These are phyloP conservation scores for Lunasporangiospora selenospora DNA, from an alignment of 192 early-diverging fungal species.

Conservation along the genomic window DNA sequence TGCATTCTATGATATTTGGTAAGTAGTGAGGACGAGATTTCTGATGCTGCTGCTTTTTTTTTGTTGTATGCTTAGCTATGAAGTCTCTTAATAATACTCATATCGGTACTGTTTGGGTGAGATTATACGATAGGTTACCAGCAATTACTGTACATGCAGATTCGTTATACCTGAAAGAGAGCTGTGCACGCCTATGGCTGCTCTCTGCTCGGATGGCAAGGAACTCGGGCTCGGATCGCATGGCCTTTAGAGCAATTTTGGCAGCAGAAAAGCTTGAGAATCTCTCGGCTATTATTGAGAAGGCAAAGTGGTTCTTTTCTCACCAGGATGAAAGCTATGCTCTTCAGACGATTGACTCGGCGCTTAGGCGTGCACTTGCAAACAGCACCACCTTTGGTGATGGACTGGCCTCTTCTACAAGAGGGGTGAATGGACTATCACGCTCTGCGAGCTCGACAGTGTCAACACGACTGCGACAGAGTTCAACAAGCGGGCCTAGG, in stretches of 20 bases:
- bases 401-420: too few relatives aligned
- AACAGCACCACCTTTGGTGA: too few relatives aligned
- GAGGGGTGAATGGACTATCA: too few relatives aligned
- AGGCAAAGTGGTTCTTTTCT: constrained; percentile 64
- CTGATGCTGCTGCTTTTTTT: neutral
- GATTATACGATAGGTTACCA: neutral
- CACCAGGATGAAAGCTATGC: constrained; percentile 60
- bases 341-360: constrained; percentile 55
- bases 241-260: constrained; percentile 66
- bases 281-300: constrained; percentile 54
- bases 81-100: too few relatives aligned
- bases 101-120: too few relatives aligned
- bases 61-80: neutral
- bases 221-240: constrained; percentile 61
- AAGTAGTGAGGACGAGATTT: neutral
- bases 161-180: constrained; percentile 1
- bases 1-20: constrained; percentile 47
- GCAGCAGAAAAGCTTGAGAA: constrained; percentile 55
- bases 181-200: constrained; percentile 68
- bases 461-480: neutral
- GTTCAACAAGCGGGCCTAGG: neutral
- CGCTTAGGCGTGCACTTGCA: constrained; percentile 10
- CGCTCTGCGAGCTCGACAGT: neutral
- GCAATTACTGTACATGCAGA: neutral
- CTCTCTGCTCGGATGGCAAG: constrained; percentile 64